Base-by-base conservation (phyloP, 495 filamentous ascomycete species). In the Bryoglossum gracile region DNA sequence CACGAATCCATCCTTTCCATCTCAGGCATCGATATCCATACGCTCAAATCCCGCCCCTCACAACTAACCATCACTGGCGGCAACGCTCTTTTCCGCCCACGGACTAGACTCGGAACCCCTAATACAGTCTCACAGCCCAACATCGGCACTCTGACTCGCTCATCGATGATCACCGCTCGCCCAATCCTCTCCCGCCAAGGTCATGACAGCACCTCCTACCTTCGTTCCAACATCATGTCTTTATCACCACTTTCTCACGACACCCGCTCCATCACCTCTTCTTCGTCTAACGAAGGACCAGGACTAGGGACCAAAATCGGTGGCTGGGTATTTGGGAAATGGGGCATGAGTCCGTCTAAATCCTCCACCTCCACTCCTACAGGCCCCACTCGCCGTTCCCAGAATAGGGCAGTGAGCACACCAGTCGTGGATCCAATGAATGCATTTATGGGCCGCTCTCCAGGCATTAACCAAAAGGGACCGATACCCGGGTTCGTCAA, bases 1-100 rank as follows among this genome's bases (percentile, higher is more conserved):
- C 73, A 77, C 38, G 74, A 78, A 54, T 76, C 74, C 30, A 72
- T 78, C 49, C 66, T 77, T 49, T 77, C 74, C 0, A 62, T 76
- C 0, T 67, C 71, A 8, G 74, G 75, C 0, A 65, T 77, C 43
- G 74, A 77, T 55, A 76, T 77, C 14, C 75, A 76, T 55, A 77
- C 74, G 0, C 64, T 78, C 17, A 69, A 70, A 47, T 67, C 64
- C 0, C 61, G 74, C 3, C 74, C 75, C 8, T 74, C 71, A 19
- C 75, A 78, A 43, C 63, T 76, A 10, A 65, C 67, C 0, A 66
- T 78, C 4, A 51, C 65, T 5, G 71, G 73, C 16, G 56, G 68
- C 4, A 69, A 64, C 1, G 58, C 65, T 8, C 64, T 71, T 3
- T 63, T 71, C 4, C 73, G 38, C 69, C 68, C 48, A 61, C 56